These are phyloP conservation scores for Coemansia sp. DNA, from an alignment of 371 early-diverging fungal genomes.

Conservation along the genomic window DNA sequence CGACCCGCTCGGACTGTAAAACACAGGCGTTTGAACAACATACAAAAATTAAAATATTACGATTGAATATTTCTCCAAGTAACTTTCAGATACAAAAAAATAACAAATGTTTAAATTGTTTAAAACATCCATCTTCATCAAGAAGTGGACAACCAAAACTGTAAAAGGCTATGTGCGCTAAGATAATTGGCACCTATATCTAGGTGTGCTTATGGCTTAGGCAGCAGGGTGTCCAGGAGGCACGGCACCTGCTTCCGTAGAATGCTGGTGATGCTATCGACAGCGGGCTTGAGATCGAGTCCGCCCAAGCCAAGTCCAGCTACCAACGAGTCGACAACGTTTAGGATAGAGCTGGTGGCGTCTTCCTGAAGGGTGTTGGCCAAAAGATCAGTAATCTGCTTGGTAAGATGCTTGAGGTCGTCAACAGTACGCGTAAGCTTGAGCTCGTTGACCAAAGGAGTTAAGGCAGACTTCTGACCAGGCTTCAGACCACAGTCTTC, in stretches of 20 bases:
- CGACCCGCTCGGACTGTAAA: neutral
- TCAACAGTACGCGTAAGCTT: slow-evolving; percentile 45
- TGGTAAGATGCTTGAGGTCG: slow-evolving; percentile 43
- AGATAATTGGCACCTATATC: neutral
- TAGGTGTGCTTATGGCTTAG: slow-evolving; percentile 29
- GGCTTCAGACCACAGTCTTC: slow-evolving; percentile 37
- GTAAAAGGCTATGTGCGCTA: neutral
- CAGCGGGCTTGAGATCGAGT: slow-evolving; percentile 47
- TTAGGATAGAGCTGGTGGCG: slow-evolving; percentile 33
- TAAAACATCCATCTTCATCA: slow-evolving; percentile 2
- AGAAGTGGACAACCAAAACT: neutral
- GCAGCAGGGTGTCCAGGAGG: slow-evolving; percentile 45
- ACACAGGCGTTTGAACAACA: too few relatives aligned
- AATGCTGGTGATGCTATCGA: slow-evolving; percentile 44
- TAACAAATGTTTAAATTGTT: slow-evolving; percentile 1
- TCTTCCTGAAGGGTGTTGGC: slow-evolving; percentile 43
- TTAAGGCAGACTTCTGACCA: slow-evolving; percentile 35
- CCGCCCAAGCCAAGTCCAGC: slow-evolving; percentile 48
- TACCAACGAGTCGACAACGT: slow-evolving; percentile 40
- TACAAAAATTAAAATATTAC: too few relatives aligned
- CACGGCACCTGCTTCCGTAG: slow-evolving; percentile 49
- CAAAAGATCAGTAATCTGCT: slow-evolving; percentile 48
- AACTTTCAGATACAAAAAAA: neutral
- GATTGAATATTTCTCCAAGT: too few relatives aligned
- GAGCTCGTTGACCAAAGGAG: slow-evolving; percentile 41